Base-by-base conservation (phyloP, 2,329 filamentous ascomycete genomes). In the Penicillium concentricum region DNA sequence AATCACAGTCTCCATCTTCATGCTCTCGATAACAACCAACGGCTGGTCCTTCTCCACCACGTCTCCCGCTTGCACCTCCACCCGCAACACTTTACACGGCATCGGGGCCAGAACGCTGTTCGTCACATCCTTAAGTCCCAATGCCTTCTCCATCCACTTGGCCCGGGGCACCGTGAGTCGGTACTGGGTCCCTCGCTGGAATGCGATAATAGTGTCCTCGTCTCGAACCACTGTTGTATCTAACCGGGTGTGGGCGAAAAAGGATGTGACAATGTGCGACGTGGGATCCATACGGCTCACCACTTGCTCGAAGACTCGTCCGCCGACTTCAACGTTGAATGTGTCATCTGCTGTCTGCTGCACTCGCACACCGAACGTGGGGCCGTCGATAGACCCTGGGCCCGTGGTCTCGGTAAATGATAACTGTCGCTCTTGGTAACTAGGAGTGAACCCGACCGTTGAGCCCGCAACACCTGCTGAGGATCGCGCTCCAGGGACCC, bases 1-100 rank as follows among this genome's bases (percentile, higher is more conserved):
- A 65, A 92, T 92, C 1, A 92, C 87, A 2, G 89, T 92, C 72
- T 92, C 89, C 89, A 92, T 92, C 80, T 92, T 92, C 89, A 92
- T 92, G 57, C 89, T 92, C 75, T 92, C 89, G 67, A 92, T 92
- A 78, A 97, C 92, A 13, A 97, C 90, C 56, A 99, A 78, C 7
- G 91, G 86, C 56, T 93, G 87, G 44, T 93, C 92, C 78, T 93
- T 95, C 71, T 87, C 86, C 16, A 99, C 94, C 45, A 76, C 77
- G 61, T 96, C 86, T 0, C 94, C 94, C 65, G 91, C 91, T 28
- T 82, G 77, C 0, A 97, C 91, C 74, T 96, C 90, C 46, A 97
- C 94, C 63, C 91, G 86, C 60, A 99, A 78, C 26, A 99, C 88
- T 78, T 97, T 97, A 77, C 94, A 97, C 2, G 94, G 94, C 94